Percentiles rank a stretch among this genome's conserved stretches.
These are phyloP conservation scores for Leucocoprinus sp. DNA, from an alignment of 768 basidiomycete genomes.

Conservation along the genomic window DNA sequence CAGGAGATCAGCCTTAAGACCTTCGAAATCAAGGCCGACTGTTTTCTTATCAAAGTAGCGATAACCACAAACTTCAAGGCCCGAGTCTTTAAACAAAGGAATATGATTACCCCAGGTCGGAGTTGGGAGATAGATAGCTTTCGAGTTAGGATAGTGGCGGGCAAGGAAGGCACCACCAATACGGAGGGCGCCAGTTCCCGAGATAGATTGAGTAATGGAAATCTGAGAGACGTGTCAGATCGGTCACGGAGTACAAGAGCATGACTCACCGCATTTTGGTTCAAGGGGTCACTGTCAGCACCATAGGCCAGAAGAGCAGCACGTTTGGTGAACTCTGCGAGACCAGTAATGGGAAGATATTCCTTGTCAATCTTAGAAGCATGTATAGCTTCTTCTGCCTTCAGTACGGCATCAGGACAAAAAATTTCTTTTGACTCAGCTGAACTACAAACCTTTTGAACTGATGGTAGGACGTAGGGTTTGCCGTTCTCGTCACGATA, in stretches of 20 bases:
- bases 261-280: constrained; percentile 58
- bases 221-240: constrained; percentile 37
- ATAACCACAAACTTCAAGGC: constrained; percentile 87
- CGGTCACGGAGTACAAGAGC: constrained; percentile 4
- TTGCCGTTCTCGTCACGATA: constrained; percentile 93
- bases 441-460: constrained; percentile 59
- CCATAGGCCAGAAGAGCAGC: constrained; percentile 92
- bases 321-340: constrained; percentile 74
- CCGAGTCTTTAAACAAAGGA: constrained; percentile 88
- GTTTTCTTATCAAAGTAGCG: constrained; percentile 91
- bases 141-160: constrained; percentile 79
- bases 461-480: constrained; percentile 85
- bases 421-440: not conserved
- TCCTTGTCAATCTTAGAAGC: constrained; percentile 79
- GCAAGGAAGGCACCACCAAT: constrained; percentile 91
- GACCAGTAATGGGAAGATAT: constrained; percentile 93
- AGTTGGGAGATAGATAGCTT: constrained; percentile 82
- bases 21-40: constrained; percentile 87
- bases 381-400: constrained; percentile 74
- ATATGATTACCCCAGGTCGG: constrained; percentile 99
- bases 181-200: constrained; percentile 94
- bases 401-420: constrained; percentile 9
- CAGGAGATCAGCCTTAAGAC: constrained; percentile 80
- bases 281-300: constrained; percentile 63
- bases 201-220: constrained; percentile 88